Evolutionary conservation across 495 filamentous ascomycete genomes (phyloP).

Genomic region (Trichoderma reesei): DNA sequence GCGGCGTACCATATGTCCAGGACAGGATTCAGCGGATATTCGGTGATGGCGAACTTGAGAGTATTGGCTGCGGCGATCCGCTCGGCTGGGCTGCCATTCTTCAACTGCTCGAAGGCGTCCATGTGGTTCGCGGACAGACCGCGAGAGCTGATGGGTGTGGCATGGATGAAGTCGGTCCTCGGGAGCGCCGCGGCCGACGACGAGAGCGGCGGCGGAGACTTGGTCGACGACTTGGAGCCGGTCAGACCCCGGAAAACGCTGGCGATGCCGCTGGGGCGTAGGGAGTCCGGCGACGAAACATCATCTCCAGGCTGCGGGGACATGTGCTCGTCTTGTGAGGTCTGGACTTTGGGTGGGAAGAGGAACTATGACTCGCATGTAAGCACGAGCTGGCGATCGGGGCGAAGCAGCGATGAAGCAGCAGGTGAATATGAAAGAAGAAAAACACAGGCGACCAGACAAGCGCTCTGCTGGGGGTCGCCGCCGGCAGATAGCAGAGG

Average conservation of each 20-base stretch:
- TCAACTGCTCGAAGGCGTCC: conserved; percentile 34
- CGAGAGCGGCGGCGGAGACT: conserved; percentile 19
- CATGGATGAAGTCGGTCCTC: conserved; percentile 25
- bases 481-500: neutral
- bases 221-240: conserved; percentile 25
- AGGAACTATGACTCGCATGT: conserved; percentile 37
- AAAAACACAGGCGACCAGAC: neutral
- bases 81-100: conserved; percentile 37
- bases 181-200: conserved; percentile 16
- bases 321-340: conserved; percentile 34
- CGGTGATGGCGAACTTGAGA: conserved; percentile 42
- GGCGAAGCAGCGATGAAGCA: neutral
- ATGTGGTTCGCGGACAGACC: conserved; percentile 32
- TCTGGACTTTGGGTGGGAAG: conserved; percentile 33
- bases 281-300: conserved; percentile 38
- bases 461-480: neutral
- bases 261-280: conserved; percentile 37
- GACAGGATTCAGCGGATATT: conserved; percentile 48
- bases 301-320: conserved; percentile 47
- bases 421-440: neutral
- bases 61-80: conserved; percentile 47
- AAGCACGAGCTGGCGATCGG: conserved; percentile 17
- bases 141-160: conserved; percentile 19
- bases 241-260: conserved; percentile 48
- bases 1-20: conserved; percentile 53